Conservation (phyloP, 768 basidiomycete genomes). For the Suillus brevipes region DNA sequence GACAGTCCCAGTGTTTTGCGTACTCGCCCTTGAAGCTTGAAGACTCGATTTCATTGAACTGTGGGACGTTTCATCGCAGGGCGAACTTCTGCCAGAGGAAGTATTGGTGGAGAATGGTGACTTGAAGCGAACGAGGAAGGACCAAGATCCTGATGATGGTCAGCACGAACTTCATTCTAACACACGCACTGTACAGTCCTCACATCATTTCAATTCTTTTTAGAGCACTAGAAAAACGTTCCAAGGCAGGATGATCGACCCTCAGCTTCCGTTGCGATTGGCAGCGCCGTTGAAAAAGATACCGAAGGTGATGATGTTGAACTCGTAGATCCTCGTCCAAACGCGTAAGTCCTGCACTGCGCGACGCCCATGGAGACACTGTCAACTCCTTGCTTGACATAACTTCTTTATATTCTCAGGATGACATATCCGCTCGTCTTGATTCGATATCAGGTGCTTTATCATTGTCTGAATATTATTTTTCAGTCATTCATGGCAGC, state of each 20-base stretch:
- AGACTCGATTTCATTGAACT: background rate
- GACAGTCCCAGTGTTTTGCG: background rate
- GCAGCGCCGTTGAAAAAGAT: too few relatives aligned
- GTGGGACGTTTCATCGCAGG: background rate
- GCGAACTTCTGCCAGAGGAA: background rate
- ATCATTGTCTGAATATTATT: constrained; percentile 43
- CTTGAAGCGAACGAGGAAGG: background rate
- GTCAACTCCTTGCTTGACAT: constrained; percentile 45
- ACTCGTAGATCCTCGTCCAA: background rate
- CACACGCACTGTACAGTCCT: background rate
- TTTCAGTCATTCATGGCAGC: constrained; percentile 40
- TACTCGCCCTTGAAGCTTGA: background rate
- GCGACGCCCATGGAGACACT: background rate
- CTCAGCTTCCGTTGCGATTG: background rate
- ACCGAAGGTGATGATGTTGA: too few relatives aligned
- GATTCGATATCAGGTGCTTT: constrained; percentile 46
- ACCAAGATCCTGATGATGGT: background rate
- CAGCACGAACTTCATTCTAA: background rate
- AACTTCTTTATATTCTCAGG: constrained; percentile 36
- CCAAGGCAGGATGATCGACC: background rate
- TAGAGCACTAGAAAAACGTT: background rate
- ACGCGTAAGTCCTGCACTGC: background rate
- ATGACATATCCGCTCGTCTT: constrained; percentile 47
- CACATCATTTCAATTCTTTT: background rate
- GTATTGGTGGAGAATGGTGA: background rate